Base-by-base conservation (phyloP, 441 rosid species). In the Mallotus japonicus region DNA sequence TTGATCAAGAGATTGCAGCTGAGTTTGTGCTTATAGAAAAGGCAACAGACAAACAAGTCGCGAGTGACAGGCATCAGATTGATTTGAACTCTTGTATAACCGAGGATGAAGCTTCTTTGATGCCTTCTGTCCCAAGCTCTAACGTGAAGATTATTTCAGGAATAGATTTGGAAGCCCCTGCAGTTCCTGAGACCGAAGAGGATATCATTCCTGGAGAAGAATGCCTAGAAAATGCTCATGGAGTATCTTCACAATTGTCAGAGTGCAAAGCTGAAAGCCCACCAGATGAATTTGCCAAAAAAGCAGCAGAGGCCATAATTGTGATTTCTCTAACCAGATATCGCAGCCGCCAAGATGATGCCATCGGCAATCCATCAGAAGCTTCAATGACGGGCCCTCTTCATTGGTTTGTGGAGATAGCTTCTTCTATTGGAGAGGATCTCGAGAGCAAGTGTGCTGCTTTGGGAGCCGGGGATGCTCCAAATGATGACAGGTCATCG, bases 151-250 rank as follows among this genome's bases (percentile, higher is more conserved):
- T 69, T 53, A 73, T 77, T 63, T 71, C 75, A 13, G 82, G 81
- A 76, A 86, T 92, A 67, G 97, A 95, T 84, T 85, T 95, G 82
- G 99, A 95, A 85, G 89, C 86, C 63, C 94, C 92, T 13, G 74
- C 79, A 17, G 76, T 77, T 81, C 86, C 79, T 7, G 97, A 89
- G 57, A 65, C 78, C 13, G 93, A 88, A 79, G 88, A 88, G 58
- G 73, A 68, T 80, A 77, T 68, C 47, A 76, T 76, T 78, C 69
- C 53, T 60, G 83, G 47, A 69, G 86, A 78, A 73, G 87, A 83
- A 75, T 59, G 49, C 61, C 32, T 46, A 13, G 83, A 78, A 69
- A 78, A 79, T 75, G 75, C 63, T 55, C 61, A 49, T 66, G 89
- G 75, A 77, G 75, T 67, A 69, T 70, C 82, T 70, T 42, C 72